Evolutionary conservation across 1,284 basidiomycete species (phyloP).

Genomic region (Moesziomyces antarcticus): DNA sequence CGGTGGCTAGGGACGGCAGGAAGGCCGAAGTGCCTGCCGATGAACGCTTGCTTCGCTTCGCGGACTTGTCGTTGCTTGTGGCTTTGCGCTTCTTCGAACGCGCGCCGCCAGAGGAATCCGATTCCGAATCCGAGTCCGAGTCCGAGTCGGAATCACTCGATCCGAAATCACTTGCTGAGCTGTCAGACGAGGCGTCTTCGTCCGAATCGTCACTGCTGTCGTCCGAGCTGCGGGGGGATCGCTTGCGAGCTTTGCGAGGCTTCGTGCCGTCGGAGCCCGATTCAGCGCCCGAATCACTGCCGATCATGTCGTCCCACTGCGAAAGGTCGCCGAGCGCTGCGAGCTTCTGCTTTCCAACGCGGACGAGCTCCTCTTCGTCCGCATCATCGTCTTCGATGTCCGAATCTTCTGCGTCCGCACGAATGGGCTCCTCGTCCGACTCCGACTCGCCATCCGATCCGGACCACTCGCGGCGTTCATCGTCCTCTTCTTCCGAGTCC

Average conservation of each 20-base stretch:
- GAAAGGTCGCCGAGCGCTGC: slow-evolving; percentile 46
- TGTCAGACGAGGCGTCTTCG: neutral
- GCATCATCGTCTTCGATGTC: slow-evolving; percentile 11
- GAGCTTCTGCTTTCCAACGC: slow-evolving; percentile 41
- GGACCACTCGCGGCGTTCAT: slow-evolving; percentile 31
- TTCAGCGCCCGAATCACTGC: slow-evolving; percentile 33
- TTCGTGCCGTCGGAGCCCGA: slow-evolving; percentile 16
- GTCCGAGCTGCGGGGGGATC: neutral
- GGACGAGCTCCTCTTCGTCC: slow-evolving; percentile 33
- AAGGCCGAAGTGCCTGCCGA: slow-evolving; percentile 76
- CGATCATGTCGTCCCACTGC: slow-evolving; percentile 50
- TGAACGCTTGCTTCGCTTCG: slow-evolving; percentile 14
- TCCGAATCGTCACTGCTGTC: slow-evolving; percentile 13
- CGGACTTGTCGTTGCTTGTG: slow-evolving; percentile 1
- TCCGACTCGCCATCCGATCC: slow-evolving; percentile 51
- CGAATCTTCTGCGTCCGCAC: slow-evolving; percentile 16
- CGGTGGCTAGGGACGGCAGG: slow-evolving; percentile 85
- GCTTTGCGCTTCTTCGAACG: slow-evolving; percentile 20
- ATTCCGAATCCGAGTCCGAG: slow-evolving; percentile 46
- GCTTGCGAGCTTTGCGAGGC: slow-evolving; percentile 1
- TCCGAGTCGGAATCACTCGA: slow-evolving; percentile 60
- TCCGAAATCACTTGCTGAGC: slow-evolving; percentile 65
- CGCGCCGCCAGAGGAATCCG: slow-evolving; percentile 23
- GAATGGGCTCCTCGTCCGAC: slow-evolving; percentile 14
- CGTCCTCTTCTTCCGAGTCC: slow-evolving; percentile 32